Percentiles rank a stretch among this genome's conserved stretches.
Conservation (phyloP, 2,329 filamentous ascomycete genomes). For the Graphilbum fragrans region DNA sequence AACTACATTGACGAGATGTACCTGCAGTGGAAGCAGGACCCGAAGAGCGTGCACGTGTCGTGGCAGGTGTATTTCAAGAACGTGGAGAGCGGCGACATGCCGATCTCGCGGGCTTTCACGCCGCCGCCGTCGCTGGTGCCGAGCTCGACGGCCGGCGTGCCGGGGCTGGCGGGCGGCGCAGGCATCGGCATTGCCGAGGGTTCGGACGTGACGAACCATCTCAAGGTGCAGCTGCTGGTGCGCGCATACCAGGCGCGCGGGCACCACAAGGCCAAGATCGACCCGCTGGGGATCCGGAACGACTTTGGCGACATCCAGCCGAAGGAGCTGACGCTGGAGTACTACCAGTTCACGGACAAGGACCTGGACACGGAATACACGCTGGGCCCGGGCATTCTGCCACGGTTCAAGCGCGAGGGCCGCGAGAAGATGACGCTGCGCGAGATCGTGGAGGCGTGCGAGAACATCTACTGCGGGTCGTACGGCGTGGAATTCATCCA, state of each 20-base stretch:
- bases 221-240: slow-evolving; percentile 95
- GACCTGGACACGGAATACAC: slow-evolving; percentile 87
- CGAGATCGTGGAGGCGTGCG: slow-evolving; percentile 87
- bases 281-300: slow-evolving; percentile 86
- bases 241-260: slow-evolving; percentile 96
- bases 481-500: slow-evolving; percentile 98
- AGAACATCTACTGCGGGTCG: slow-evolving; percentile 93
- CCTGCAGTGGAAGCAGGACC: slow-evolving; percentile 90
- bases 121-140: slow-evolving; percentile 88
- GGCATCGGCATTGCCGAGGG: slow-evolving; percentile 55
- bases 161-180: slow-evolving; percentile 51
- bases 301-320: slow-evolving; percentile 79
- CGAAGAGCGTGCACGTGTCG: slow-evolving; percentile 87
- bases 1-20: slow-evolving; percentile 99
- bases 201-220: slow-evolving; percentile 82
- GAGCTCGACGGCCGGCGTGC: slow-evolving; percentile 65
- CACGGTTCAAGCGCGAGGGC: slow-evolving; percentile 78
- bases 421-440: slow-evolving; percentile 94
- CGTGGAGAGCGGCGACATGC: slow-evolving; percentile 97
- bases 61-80: slow-evolving; percentile 99
- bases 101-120: slow-evolving; percentile 91
- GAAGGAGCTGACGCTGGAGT: slow-evolving; percentile 82
- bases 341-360: slow-evolving; percentile 91
- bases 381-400: slow-evolving; percentile 87
- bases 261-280: slow-evolving; percentile 96